Percentiles rank a stretch among this genome's conserved stretches.
phyloP scores from a whole-genome alignment of 2,329 filamentous ascomycete species.

The Cryoendolithus antarcticus region DNA sequence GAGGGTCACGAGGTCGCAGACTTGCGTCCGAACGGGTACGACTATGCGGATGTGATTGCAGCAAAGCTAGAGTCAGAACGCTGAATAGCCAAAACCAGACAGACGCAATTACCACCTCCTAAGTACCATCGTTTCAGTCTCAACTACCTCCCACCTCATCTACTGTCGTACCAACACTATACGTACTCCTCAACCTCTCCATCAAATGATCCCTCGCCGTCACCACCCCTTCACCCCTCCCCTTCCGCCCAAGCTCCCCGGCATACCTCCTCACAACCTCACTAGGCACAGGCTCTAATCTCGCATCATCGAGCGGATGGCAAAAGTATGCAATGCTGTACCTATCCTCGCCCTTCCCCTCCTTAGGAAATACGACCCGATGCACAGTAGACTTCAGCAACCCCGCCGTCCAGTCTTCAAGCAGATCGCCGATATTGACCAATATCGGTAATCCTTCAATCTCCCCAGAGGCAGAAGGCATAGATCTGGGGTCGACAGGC shows the following conservation, averaged over 20 bases:
- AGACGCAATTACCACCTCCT: too few species aligned
- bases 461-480: conserved; percentile 3
- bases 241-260: conserved; percentile 16
- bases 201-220: conserved; percentile 49
- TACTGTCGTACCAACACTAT: conserved; percentile 27
- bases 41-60: conserved; percentile 15
- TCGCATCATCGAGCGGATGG: conserved; percentile 45
- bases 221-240: conserved; percentile 33
- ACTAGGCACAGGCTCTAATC: conserved; percentile 45
- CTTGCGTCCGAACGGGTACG: conserved; percentile 18
- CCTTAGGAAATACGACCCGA: conserved; percentile 59
- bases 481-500: conserved; percentile 27
- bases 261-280: conserved; percentile 30
- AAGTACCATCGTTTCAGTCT: too few species aligned
- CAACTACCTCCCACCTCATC: too few species aligned
- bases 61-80: conserved; percentile 13
- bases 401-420: conserved; percentile 84
- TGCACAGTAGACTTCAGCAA: conserved; percentile 81
- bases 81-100: neutral
- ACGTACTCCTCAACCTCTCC: conserved; percentile 45
- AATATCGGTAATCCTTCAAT: conserved; percentile 42
- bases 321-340: conserved; percentile 53
- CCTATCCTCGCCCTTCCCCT: conserved; percentile 32
- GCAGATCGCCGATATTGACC: conserved; percentile 58
- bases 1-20: conserved; percentile 18